A percentile compares a stretch with the other conserved stretches of the same genome.
Evolutionary conservation across 2,329 filamentous ascomycete genomes (phyloP).

Genomic region (Cladophialophora exuberans): DNA sequence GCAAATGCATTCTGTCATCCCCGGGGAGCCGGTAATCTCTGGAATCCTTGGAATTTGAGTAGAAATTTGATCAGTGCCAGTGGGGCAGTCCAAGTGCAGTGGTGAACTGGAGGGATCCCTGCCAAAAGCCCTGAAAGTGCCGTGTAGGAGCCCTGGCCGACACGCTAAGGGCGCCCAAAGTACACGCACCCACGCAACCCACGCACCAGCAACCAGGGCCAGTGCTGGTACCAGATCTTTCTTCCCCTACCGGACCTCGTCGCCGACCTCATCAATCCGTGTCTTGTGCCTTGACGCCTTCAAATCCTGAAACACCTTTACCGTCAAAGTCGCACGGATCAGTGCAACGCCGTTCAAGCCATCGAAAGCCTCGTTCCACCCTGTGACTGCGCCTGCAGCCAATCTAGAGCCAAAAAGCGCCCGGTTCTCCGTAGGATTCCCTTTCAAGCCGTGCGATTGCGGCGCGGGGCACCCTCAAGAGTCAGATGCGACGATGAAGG

Average conservation of each 20-base stretch:
- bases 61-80: neutral
- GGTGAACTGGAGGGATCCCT: slow-evolving; percentile 2
- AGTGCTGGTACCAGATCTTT: slow-evolving; percentile 17
- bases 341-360: slow-evolving; percentile 18
- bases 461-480: slow-evolving; percentile 28
- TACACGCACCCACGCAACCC: too few relatives aligned
- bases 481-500: slow-evolving; percentile 33
- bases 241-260: slow-evolving; percentile 4
- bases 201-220: too few relatives aligned
- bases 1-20: too few relatives aligned
- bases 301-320: slow-evolving; percentile 18
- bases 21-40: too few relatives aligned
- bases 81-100: neutral
- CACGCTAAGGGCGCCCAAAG: neutral
- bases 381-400: slow-evolving; percentile 25
- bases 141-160: too few relatives aligned
- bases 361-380: slow-evolving; percentile 23
- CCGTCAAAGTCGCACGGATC: slow-evolving; percentile 15
- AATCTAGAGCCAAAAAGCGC: slow-evolving; percentile 23
- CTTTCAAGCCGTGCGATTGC: slow-evolving; percentile 17
- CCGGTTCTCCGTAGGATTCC: slow-evolving; percentile 8
- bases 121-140: too few relatives aligned
- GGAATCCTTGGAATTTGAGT: slow-evolving; percentile 1
- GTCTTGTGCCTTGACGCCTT: slow-evolving; percentile 14
- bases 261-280: slow-evolving; percentile 6